Evolutionary conservation across 2,329 filamentous ascomycete genomes (phyloP).

Genomic region (Trichoderma koningiopsis): DNA sequence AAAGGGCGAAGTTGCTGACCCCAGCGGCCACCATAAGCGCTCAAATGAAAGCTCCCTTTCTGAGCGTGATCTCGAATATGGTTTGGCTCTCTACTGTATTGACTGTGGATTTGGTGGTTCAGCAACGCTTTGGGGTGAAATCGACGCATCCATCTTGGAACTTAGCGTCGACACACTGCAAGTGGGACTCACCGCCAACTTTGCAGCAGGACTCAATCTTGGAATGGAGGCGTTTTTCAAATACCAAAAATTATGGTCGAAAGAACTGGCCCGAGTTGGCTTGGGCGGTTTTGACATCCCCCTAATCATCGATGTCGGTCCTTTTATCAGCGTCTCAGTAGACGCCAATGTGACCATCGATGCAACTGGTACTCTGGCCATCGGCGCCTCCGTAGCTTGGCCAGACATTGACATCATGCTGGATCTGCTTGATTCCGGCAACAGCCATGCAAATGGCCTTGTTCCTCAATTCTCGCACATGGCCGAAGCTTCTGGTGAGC

Average conservation of each 20-base stretch:
- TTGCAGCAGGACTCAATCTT: conserved; percentile 21
- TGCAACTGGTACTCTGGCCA: neutral
- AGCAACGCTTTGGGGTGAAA: neutral
- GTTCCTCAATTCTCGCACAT: neutral
- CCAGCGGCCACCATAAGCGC: neutral
- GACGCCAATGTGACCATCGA: neutral
- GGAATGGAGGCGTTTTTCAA: conserved; percentile 7
- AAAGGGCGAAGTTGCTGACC: neutral
- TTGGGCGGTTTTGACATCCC: neutral
- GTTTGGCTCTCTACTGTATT: neutral
- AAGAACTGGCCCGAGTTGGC: neutral
- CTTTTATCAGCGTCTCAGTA: neutral
- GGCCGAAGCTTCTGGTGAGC: neutral
- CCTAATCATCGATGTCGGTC: neutral
- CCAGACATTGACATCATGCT: neutral
- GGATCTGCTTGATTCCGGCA: neutral
- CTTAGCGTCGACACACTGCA: neutral
- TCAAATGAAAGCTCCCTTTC: neutral
- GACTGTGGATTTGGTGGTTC: neutral
- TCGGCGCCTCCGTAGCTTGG: neutral
- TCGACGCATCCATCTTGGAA: neutral
- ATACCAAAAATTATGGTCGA: conserved; percentile 8
- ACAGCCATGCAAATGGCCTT: neutral
- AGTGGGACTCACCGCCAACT: conserved; percentile 19
- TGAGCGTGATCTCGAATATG: neutral